Conservation (phyloP, 192 early-diverging fungal genomes). For the Gigaspora rosea region DNA sequence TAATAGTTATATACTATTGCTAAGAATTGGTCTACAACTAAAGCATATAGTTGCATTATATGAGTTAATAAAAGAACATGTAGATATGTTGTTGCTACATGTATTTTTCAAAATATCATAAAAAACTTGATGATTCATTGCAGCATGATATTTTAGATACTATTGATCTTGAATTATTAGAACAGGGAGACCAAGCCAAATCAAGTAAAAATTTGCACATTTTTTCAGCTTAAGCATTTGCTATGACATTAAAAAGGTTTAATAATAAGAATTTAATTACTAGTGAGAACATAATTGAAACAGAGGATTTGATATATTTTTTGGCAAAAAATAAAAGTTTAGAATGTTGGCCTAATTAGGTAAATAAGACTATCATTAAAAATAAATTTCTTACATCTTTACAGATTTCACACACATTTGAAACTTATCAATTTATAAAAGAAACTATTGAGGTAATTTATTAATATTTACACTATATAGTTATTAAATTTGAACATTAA, state of each 20-base stretch:
- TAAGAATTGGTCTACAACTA: background rate
- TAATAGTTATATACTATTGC: background rate
- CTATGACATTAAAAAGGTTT: conserved; percentile 25
- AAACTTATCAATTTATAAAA: no score
- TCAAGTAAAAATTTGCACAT: background rate
- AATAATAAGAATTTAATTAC: conserved; percentile 14
- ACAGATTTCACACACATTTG: no score
- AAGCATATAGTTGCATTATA: conserved; percentile 34
- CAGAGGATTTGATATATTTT: background rate
- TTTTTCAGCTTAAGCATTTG: conserved; percentile 8
- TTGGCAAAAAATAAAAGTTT: background rate
- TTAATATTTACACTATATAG: no score
- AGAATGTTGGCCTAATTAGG: conserved; percentile 4
- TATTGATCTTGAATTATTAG: background rate
- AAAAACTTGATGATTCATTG: background rate
- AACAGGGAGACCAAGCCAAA: no score
- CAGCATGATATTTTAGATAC: background rate
- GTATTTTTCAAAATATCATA: conserved; percentile 16
- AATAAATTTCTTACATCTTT: no score
- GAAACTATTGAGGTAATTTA: no score
- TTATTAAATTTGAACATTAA: no score
- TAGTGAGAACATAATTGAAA: background rate
- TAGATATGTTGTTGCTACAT: conserved; percentile 10
- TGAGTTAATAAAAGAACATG: conserved; percentile 29
- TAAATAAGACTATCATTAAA: no score